A percentile compares a stretch with the other conserved stretches of the same genome.
Conservation (phyloP, 306 rosid genomes). For the Quercus agrifolia region DNA sequence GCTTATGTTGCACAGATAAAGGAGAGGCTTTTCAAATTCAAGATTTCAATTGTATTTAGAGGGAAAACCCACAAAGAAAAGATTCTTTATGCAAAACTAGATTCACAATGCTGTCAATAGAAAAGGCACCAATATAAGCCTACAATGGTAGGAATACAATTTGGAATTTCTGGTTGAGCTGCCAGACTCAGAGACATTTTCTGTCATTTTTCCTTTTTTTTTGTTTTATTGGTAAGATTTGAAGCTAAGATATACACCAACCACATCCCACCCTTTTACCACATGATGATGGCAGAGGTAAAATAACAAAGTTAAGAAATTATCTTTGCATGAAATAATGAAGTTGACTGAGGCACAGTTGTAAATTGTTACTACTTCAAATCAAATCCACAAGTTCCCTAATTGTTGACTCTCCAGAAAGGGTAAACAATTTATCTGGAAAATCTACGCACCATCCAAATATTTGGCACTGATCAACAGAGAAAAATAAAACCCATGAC, state of each 20-base stretch:
- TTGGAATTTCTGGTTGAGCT: background rate
- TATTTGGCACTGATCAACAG: background rate
- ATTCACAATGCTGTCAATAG: background rate
- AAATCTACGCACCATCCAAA: background rate
- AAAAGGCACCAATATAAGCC: background rate
- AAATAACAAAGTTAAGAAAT: too few species aligned
- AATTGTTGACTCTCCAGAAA: background rate
- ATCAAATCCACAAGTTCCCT: background rate
- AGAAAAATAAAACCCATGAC: background rate
- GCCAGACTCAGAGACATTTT: background rate
- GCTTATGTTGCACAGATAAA: background rate
- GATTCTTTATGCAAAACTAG: background rate
- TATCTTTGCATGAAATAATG: background rate
- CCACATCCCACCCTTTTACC: background rate
- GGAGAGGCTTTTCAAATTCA: background rate
- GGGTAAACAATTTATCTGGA: background rate
- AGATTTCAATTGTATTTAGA: background rate
- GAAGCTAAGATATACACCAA: background rate
- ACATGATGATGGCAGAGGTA: too few species aligned
- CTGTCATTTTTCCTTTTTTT: background rate
- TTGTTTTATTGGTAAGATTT: background rate
- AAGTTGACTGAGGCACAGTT: background rate
- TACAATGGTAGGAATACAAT: background rate
- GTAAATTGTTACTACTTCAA: background rate
- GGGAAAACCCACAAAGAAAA: background rate